Conservation (phyloP, 192 early-diverging fungal species). For the Coemansia sp. region DNA sequence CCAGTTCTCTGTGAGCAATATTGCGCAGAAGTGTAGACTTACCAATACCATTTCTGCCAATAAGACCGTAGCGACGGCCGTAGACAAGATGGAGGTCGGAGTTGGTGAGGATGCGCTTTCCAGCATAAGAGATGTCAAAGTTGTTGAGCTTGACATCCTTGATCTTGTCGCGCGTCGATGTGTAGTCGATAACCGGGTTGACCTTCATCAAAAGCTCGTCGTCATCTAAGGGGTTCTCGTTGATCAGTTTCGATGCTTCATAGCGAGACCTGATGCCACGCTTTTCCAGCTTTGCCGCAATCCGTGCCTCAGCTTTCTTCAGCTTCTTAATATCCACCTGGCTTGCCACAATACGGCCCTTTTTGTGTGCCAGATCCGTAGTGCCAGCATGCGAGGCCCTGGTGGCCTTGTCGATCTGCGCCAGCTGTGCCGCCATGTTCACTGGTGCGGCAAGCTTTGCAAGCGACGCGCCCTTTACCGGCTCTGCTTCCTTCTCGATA, state of each 20-base stretch:
- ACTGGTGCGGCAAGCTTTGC: constrained; percentile 58
- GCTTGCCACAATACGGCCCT: constrained; percentile 65
- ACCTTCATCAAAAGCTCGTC: constrained; percentile 78
- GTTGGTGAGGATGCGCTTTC: constrained; percentile 90
- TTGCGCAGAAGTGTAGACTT: constrained; percentile 80
- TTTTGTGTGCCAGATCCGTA: constrained; percentile 69
- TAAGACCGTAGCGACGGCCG: constrained; percentile 93
- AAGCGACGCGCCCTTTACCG: constrained; percentile 45
- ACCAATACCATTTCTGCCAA: constrained; percentile 90
- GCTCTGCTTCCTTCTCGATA: constrained; percentile 33
- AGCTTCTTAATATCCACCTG: constrained; percentile 82
- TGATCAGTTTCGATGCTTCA: constrained; percentile 71
- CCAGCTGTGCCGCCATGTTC: constrained; percentile 70
- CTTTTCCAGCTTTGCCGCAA: constrained; percentile 87
- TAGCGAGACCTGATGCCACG: constrained; percentile 71
- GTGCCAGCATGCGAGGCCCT: constrained; percentile 41
- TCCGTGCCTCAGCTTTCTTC: constrained; percentile 88
- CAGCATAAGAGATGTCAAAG: constrained; percentile 95
- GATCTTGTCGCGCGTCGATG: constrained; percentile 73
- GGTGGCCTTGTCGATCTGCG: constrained; percentile 64
- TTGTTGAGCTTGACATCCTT: constrained; percentile 97
- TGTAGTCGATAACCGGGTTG: constrained; percentile 87
- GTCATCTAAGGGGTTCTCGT: constrained; percentile 64
- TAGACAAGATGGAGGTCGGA: constrained; percentile 78
- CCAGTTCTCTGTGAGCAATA: constrained; percentile 81